A percentile compares a stretch with the other conserved stretches of the same genome.
phyloP scores from a whole-genome alignment of 139 green algal genomes.

The Chlamydomonas sphaeroides region DNA sequence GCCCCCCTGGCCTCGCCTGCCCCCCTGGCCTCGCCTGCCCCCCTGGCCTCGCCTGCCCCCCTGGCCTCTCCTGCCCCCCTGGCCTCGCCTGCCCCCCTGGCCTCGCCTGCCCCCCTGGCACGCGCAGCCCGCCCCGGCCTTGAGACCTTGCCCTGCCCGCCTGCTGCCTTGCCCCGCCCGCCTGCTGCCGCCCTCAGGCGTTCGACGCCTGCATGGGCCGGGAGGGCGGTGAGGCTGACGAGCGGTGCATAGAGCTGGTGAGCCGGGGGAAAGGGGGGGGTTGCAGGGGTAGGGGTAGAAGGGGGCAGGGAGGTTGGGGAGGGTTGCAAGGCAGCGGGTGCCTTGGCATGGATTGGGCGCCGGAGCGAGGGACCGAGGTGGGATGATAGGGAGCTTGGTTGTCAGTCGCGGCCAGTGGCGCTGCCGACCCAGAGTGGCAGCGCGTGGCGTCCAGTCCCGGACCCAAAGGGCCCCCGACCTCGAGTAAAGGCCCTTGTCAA shows the following conservation, averaged over 20 bases:
- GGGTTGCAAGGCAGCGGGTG: too few relatives aligned
- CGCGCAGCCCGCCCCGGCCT: neutral
- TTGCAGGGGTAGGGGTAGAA: neutral
- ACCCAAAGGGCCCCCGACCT: neutral
- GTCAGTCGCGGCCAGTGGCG: too few relatives aligned
- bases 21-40: too few relatives aligned
- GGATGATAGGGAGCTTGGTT: neutral
- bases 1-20: too few relatives aligned
- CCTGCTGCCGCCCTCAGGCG: neutral
- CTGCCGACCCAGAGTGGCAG: too few relatives aligned
- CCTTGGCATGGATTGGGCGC: neutral
- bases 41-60: too few relatives aligned
- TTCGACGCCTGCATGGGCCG: conserved; percentile 42
- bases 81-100: too few relatives aligned
- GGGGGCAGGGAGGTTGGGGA: too few relatives aligned
- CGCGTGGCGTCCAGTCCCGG: too few relatives aligned
- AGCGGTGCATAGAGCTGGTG: conserved; percentile 34
- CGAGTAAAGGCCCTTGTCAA: neutral
- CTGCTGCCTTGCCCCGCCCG: neutral
- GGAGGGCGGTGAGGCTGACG: neutral
- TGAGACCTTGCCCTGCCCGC: neutral
- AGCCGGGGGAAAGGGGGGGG: neutral
- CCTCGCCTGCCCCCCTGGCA: too few relatives aligned
- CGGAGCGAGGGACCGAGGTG: neutral
- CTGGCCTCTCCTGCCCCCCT: too few relatives aligned